Evolutionary conservation across 371 early-diverging fungal genomes (phyloP), one percentile per base, ranked within the genome.

Genomic region (Massospora cicadina): DNA sequence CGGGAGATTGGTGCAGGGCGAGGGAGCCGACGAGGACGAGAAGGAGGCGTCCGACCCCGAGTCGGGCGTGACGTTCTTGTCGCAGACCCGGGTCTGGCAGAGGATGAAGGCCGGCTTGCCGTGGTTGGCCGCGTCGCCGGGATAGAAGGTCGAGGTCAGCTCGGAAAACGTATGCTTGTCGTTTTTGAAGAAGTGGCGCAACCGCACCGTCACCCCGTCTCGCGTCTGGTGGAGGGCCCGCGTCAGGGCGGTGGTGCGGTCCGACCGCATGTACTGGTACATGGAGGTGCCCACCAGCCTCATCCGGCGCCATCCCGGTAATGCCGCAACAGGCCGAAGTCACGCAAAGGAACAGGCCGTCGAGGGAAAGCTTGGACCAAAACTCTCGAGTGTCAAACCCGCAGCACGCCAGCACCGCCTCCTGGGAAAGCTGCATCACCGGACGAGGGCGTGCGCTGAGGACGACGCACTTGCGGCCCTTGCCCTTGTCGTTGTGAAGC

Each of bases 351-450:
- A 81, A 65, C n/a, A 85, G 33, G 0, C 86, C 88, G 66, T 83
- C 82, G 0, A 71, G 60, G 25, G 79, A 77, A 0, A 86, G 61
- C 65, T 82, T 86, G 1, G 74, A 71, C 88, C 88, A 87, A 23
- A 81, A 76, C 61, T 80, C 81, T 27, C 70, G 65, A 55, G 72
- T 69, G 32, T 53, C 33, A 7, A 68, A 53, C 0, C 65, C 65
- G 2, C 68, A 65, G 23, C 25, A 30, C 32, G 55, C 21, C 17
- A 54, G 60, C 0, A 75, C 33, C 67, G 72, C 68, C 64, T 69
- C 67, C 24, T 70, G 70, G 5, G 71, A 58, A 55, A 78, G 58
- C 26, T 71, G 66, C 58, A 71, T 74, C 64, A 79, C 74, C 0
- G 73, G 72, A 13, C 75, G 70, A 60, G 76, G 76, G n/a, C 83